A percentile compares a stretch with the other conserved stretches of the same genome.
phyloP scores from a whole-genome alignment of 179 eudicot species.

The Camellia oleifera region DNA sequence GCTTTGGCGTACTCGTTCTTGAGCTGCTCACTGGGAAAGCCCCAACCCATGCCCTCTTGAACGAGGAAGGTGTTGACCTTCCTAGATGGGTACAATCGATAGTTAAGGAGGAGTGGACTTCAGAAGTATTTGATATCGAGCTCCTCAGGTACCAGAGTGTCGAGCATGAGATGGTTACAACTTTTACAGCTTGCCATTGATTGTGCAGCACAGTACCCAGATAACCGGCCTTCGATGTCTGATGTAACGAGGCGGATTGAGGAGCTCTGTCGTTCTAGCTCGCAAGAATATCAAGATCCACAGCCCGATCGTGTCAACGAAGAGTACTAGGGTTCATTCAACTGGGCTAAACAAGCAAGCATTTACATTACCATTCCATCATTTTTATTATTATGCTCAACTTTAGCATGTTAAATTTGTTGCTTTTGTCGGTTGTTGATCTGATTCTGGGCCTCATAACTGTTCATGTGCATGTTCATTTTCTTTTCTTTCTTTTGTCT shows the following conservation, averaged over 20 bases:
- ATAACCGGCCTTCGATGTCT: conserved; percentile 54
- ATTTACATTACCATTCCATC: background rate
- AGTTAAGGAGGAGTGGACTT: conserved; percentile 63
- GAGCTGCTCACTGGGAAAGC: conserved; percentile 67
- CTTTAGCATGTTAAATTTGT: conserved; percentile 1
- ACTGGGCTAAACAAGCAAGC: background rate
- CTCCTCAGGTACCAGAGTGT: conserved; percentile 60
- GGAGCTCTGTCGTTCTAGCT: conserved; percentile 38
- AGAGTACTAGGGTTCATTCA: background rate
- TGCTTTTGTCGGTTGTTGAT: conserved; percentile 7
- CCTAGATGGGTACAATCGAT: conserved; percentile 73
- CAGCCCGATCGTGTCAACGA: conserved; percentile 15
- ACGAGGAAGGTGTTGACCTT: conserved; percentile 67
- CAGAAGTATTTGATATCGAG: conserved; percentile 64
- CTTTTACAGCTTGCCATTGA: conserved; percentile 62
- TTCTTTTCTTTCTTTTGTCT: background rate
- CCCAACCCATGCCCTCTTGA: conserved; percentile 56
- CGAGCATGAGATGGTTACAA: conserved; percentile 69
- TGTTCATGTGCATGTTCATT: background rate
- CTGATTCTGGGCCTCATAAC: background rate
- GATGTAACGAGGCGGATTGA: conserved; percentile 42
- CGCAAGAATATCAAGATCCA: conserved; percentile 16
- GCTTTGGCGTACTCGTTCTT: conserved; percentile 58
- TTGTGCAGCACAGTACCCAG: conserved; percentile 64
- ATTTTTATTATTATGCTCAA: background rate